Base-by-base conservation (phyloP, 345 rosid species). In the Zanthoxylum bungeanum region DNA sequence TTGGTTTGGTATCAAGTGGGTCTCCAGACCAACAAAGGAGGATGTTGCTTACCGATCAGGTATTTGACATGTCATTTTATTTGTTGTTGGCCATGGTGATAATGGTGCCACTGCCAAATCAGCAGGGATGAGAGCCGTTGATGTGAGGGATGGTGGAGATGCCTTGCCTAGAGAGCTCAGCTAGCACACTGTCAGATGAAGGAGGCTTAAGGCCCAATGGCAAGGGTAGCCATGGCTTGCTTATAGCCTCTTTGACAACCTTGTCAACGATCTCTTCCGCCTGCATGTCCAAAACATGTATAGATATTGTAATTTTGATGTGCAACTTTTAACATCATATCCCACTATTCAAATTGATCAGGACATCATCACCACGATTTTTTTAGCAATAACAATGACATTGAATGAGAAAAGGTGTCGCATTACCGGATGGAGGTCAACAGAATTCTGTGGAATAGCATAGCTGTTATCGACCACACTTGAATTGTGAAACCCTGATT, bases 191-290 rank as follows among this genome's bases (percentile, higher is more conserved):
- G 4, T 95, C 98, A 4, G 89, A 80, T 2, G 98, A 77, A 7
- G 99, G 98, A 17, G 97, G 89, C 76, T 90, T 95, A 0, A 95
- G 90, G 19, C 99, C 97, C 25, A 95, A 68, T 2, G 99, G 99
- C 76, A 90, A 74, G 12, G 99, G 97, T 30, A 92, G 75, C 98
- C 97, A 86, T 56, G 98, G 98, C 79, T 89, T 92, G 89, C 69
- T 89, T 30, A 95, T 87, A 74, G 87, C 98, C 80, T 95, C 99
- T 73, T 87, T 91, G 73, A 95, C 87, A 19, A 85, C 87, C 76
- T 77, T 84, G 80, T 95, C 97, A 9, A 95, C 74, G 46, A 84
- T 84, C 59, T 94, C 98, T 76, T 92, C 93, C 17, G 85, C 92
- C 99, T 93, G 86, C 91, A 97, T 89, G 84, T 27, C 25, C 14